Conservation (phyloP, 2,329 filamentous ascomycete genomes). For the Beauveria bassiana region DNA sequence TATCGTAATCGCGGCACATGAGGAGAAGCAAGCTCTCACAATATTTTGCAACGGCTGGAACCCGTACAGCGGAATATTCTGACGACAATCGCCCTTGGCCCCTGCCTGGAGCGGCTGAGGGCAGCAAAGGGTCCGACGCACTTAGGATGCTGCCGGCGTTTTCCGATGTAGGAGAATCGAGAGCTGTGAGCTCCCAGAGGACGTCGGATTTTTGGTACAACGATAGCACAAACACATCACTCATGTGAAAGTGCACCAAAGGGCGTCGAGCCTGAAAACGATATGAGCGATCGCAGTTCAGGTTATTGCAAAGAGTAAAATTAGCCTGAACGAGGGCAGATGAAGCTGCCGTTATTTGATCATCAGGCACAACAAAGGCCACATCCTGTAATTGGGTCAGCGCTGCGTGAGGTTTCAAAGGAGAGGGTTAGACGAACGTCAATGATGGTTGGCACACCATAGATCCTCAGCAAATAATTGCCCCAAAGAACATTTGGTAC, state of each 20-base stretch:
- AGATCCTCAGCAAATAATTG: neutral
- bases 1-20: neutral
- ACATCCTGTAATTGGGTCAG: neutral
- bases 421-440: neutral
- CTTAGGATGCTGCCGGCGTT: neutral
- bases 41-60: neutral
- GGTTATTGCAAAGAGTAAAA: neutral
- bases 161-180: neutral
- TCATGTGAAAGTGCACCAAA: neutral
- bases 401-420: neutral
- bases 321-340: neutral
- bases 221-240: neutral
- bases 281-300: neutral
- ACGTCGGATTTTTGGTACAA: slow-evolving; percentile 2
- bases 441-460: neutral
- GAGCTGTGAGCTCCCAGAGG: neutral
- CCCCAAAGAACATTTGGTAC: slow-evolving; percentile 1
- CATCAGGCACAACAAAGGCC: neutral
- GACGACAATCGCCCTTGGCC: neutral
- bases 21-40: neutral
- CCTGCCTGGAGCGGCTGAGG: neutral
- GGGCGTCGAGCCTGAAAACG: neutral
- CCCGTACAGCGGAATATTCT: neutral
- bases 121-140: neutral
- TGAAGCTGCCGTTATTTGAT: neutral